A percentile compares a stretch with the other conserved stretches of the same genome.
These are phyloP conservation scores for Aspergillus sp. DNA, from an alignment of 2,329 filamentous ascomycete species.

Conservation along the genomic window DNA sequence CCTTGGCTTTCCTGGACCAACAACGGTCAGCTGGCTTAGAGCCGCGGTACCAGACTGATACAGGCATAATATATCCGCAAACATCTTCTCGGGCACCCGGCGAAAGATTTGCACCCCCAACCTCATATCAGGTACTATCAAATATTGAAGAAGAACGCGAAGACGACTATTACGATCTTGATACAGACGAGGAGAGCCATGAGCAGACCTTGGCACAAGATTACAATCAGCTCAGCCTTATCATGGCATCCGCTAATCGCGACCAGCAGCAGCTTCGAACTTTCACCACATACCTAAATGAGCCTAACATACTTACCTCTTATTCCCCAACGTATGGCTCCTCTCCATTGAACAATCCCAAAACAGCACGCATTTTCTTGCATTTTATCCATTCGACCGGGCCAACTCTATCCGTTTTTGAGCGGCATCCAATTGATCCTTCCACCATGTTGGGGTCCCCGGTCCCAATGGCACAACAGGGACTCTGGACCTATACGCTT, in stretches of 20 bases:
- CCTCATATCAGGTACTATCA: slow-evolving; percentile 13
- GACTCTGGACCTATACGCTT: slow-evolving; percentile 71
- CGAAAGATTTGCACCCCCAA: neutral
- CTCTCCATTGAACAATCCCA: slow-evolving; percentile 76
- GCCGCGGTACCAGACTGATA: neutral
- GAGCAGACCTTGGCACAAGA: slow-evolving; percentile 40
- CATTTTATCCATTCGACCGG: slow-evolving; percentile 91
- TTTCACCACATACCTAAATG: slow-evolving; percentile 51
- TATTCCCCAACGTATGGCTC: slow-evolving; percentile 67
- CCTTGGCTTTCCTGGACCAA: neutral
- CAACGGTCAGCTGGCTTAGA: neutral
- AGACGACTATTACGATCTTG: slow-evolving; percentile 64
- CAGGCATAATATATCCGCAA: neutral
- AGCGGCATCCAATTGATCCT: slow-evolving; percentile 76
- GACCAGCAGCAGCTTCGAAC: slow-evolving; percentile 53
- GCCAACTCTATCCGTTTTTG: slow-evolving; percentile 82
- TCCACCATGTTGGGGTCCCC: slow-evolving; percentile 65
- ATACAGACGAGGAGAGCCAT: slow-evolving; percentile 61
- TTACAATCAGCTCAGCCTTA: slow-evolving; percentile 45
- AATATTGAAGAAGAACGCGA: slow-evolving; percentile 58
- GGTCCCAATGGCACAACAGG: slow-evolving; percentile 62
- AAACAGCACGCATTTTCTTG: slow-evolving; percentile 80
- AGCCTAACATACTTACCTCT: slow-evolving; percentile 58
- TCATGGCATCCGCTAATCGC: slow-evolving; percentile 47
- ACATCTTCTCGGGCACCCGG: neutral